Base-by-base conservation (phyloP, 768 basidiomycete genomes). In the Sistotremastrum suecicum region DNA sequence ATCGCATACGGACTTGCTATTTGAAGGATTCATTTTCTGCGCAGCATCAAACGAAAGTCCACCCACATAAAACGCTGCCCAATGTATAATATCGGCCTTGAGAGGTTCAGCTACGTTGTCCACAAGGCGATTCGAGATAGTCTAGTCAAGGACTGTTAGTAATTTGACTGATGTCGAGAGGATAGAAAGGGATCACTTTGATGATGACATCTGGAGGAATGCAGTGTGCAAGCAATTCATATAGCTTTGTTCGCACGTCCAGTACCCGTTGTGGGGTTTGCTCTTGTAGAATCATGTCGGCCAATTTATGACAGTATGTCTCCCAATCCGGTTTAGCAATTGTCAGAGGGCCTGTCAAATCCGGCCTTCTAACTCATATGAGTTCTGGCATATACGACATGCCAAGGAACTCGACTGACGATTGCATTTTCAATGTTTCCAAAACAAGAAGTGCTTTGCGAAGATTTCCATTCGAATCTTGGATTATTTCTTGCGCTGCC, bases 251-350 rank as follows among this genome's bases (percentile, higher is more conserved):
- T 48, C 95, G 76, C 11, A 99, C 86, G 62, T 90, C 87, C 76
- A 95, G 83, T 42, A 98, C 78, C 48, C 80, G 76, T 45, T 80
- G 76, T 12, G 95, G 90, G 31, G 80, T 77, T 63, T 99, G 95
- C 55, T 95, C 89, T 50, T 76, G 70, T 11, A 97, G 66, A 51
- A 99, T 91, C 56, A 86, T 65, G 60, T 92, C 89, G 9, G 84
- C 91, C 7, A 97, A 80, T 59, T 90, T 89, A 53, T 80, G 71
- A 53, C 92, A 95, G 59, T 95, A 99, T 7, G 84, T 86, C 62
- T 99, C 95, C 95, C 95, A 99, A 58, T 99, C 95, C n/a, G 95
- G 91, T 63, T 97, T 91, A 9, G 91, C 89, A 47, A 94, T 89
- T 34, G 74, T 71, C 47, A 90, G 63, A 36, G 83, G 66, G 33